Evolutionary conservation across 2,329 filamentous ascomycete genomes (phyloP), one percentile per base, ranked within the genome.

Genomic region (Aspergillus sp.): DNA sequence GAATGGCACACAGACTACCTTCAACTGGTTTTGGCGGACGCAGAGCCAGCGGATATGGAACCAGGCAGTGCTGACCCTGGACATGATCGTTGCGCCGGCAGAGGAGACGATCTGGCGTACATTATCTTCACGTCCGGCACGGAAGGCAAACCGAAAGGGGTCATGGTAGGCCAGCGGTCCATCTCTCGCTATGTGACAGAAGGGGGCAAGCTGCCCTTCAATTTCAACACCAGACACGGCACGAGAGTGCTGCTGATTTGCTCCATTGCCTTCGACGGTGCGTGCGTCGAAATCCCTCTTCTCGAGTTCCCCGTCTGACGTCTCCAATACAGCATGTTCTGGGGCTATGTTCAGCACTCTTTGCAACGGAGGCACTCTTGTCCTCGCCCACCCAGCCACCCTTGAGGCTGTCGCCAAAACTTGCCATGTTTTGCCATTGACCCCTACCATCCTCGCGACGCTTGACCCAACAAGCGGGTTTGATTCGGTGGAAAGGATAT

Each of bases 71-170:
- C n/a, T n/a, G n/a, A n/a, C n/a, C n/a, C n/a, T n/a, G n/a, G n/a
- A n/a, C n/a, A n/a, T n/a, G n/a, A n/a, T n/a, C n/a, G n/a, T n/a
- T n/a, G n/a, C n/a, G 7, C 15, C 15, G 13, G 13, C 20, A 6
- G 10, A 6, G n/a, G 27, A 6, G 6, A 81, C 8, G 84, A 93
- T 41, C 43, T 66, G 13, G 54, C 66, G 15, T 53, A 61, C 12
- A 53, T 71, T 31, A 61, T 69, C 16, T 71, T 67, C 49, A 65
- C 60, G 8, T 64, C 58, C 4, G 67, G 67, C 4, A 68, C 66
- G 0, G 69, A 67, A 1, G 66, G 66, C 2, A 41, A 67, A n/a
- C 66, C 67, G 0, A 71, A 71, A 46, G 63, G 58, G 3, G 69
- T 74, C 1, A 55, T 71, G 32, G 27, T 30, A 17, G 26, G 27